phyloP scores from a whole-genome alignment of 257 asterid genomes.

The Ocimum tenuiflorum region DNA sequence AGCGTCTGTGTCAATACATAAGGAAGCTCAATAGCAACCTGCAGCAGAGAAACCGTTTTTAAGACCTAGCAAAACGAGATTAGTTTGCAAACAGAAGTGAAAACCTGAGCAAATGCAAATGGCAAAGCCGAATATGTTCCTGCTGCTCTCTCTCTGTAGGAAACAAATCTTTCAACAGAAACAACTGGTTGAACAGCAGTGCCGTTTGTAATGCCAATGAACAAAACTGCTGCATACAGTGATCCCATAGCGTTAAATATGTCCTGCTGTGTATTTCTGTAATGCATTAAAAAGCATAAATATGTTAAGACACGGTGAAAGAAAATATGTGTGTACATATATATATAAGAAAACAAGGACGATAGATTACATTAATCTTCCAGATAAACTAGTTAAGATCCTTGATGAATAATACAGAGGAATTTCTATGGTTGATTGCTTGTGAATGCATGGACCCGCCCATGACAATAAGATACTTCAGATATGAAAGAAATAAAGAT shows the following conservation, averaged over 20 bases:
- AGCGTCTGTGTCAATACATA: slow-evolving; percentile 65
- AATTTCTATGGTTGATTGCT: not conserved
- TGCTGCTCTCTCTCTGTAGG: slow-evolving; percentile 90
- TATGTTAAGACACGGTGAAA: not conserved
- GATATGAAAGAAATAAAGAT: not conserved
- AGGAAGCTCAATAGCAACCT: slow-evolving; percentile 90
- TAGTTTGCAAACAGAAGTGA: not conserved
- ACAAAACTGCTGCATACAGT: slow-evolving; percentile 79
- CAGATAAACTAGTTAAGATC: not conserved
- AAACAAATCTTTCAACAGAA: slow-evolving; percentile 88
- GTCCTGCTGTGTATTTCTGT: slow-evolving; percentile 88
- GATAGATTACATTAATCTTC: not conserved
- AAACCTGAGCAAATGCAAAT: slow-evolving; percentile 82
- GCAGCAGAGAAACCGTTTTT: slow-evolving; percentile 19
- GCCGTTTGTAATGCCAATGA: slow-evolving; percentile 76
- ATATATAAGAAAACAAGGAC: too few species aligned
- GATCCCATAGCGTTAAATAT: slow-evolving; percentile 95
- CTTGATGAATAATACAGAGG: not conserved
- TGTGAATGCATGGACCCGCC: not conserved
- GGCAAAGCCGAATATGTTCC: slow-evolving; percentile 94
- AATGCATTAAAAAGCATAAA: slow-evolving; percentile 17
- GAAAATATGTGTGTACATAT: too few species aligned
- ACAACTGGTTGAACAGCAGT: slow-evolving; percentile 95
- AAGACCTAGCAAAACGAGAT: not conserved
- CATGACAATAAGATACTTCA: not conserved